Conservation (phyloP, 202 grass and related monocot genomes). For the Panicum virgatum region DNA sequence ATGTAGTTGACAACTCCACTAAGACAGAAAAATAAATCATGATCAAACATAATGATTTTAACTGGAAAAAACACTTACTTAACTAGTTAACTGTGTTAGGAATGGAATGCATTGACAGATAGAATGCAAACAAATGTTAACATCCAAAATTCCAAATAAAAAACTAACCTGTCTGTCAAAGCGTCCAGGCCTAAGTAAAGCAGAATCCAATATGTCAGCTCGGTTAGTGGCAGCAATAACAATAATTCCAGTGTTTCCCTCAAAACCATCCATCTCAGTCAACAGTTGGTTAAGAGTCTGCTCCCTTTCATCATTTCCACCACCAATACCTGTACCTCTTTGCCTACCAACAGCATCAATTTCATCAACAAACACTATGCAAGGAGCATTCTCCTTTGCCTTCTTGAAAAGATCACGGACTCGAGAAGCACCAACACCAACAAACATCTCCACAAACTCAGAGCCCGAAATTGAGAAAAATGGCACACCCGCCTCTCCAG, state of each 20-base stretch:
- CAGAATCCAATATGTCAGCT: conserved; percentile 91
- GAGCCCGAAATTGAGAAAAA: conserved; percentile 95
- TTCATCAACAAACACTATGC: conserved; percentile 97
- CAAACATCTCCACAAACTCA: conserved; percentile 99
- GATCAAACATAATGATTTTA: background rate
- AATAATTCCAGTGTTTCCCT: conserved; percentile 94
- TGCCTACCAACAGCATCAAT: conserved; percentile 95
- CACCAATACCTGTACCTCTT: conserved; percentile 90
- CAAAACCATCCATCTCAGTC: conserved; percentile 98
- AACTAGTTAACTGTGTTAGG: background rate
- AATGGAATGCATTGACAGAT: conserved; percentile 3
- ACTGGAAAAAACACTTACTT: background rate
- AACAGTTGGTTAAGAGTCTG: conserved; percentile 86
- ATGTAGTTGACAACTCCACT: background rate
- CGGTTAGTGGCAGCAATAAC: conserved; percentile 92
- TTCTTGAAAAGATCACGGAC: conserved; percentile 97
- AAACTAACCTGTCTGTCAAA: conserved; percentile 93
- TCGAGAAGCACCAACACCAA: conserved; percentile 86
- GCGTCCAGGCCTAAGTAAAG: conserved; percentile 88
- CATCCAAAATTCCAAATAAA: conserved; percentile 17
- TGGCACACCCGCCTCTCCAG: conserved; percentile 88
- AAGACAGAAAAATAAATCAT: background rate
- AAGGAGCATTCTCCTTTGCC: conserved; percentile 94
- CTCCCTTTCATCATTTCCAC: conserved; percentile 96
- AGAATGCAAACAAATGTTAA: conserved; percentile 10